Percentiles rank a stretch among this genome's conserved stretches.
Conservation (phyloP, 768 basidiomycete genomes). For the Leccinum subgranulosum region DNA sequence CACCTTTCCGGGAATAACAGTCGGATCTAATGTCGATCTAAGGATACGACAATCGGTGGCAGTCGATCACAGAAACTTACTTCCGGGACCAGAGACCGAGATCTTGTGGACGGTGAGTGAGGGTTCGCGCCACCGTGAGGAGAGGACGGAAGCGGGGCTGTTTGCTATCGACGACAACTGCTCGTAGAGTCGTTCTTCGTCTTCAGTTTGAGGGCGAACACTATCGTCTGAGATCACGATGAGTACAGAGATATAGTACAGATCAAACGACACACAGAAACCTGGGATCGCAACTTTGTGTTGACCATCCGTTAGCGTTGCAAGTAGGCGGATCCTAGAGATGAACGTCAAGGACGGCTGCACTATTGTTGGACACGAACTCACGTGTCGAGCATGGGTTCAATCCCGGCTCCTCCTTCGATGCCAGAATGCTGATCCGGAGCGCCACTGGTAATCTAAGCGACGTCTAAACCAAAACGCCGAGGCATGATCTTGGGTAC, state of each 20-base stretch:
- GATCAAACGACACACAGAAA: slow-evolving; percentile 63
- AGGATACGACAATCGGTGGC: neutral
- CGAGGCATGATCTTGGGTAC: neutral
- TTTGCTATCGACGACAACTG: slow-evolving; percentile 67
- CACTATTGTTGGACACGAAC: slow-evolving; percentile 12
- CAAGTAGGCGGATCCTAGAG: slow-evolving; percentile 72
- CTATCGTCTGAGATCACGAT: slow-evolving; percentile 54
- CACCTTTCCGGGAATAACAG: slow-evolving; percentile 85
- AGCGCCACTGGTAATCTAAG: slow-evolving; percentile 62
- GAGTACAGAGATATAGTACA: neutral
- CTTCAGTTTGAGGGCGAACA: slow-evolving; percentile 65
- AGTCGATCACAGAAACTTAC: slow-evolving; percentile 38
- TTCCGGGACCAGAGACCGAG: slow-evolving; percentile 75
- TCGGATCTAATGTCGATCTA: slow-evolving; percentile 52
- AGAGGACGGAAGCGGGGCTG: slow-evolving; percentile 62
- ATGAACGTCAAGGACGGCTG: neutral
- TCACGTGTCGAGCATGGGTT: slow-evolving; percentile 94
- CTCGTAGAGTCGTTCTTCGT: slow-evolving; percentile 67
- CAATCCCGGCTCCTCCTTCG: slow-evolving; percentile 82
- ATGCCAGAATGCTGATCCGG: slow-evolving; percentile 93
- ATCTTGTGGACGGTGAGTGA: slow-evolving; percentile 87
- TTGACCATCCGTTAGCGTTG: slow-evolving; percentile 58
- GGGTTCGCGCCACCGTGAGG: slow-evolving; percentile 85
- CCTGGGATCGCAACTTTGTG: slow-evolving; percentile 66
- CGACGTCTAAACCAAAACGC: neutral